Percentiles rank a stretch among this genome's conserved stretches.
phyloP scores from a whole-genome alignment of 148 eudicot species.

The Amaranthus palmeri region DNA sequence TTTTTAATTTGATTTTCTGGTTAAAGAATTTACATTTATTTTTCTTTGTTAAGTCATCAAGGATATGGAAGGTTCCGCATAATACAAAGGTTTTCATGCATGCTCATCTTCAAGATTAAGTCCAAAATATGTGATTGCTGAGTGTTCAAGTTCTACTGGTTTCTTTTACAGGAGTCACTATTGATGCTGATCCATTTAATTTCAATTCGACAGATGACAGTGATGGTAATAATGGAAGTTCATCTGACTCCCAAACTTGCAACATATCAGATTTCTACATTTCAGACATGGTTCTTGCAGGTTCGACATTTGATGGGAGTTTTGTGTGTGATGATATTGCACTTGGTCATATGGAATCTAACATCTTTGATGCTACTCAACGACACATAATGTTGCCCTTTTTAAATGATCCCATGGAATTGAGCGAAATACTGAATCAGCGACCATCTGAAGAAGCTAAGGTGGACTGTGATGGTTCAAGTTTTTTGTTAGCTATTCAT shows the following conservation, averaged over 20 bases:
- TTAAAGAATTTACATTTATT: background rate
- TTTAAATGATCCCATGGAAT: constrained; percentile 52
- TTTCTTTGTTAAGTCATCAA: background rate
- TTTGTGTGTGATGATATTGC: constrained; percentile 40
- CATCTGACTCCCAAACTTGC: constrained; percentile 63
- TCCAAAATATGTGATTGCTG: background rate
- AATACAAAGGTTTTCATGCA: background rate
- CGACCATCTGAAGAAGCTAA: constrained; percentile 35
- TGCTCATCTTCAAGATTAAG: background rate
- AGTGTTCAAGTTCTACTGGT: background rate
- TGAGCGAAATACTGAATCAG: constrained; percentile 31
- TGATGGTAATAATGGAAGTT: constrained; percentile 68
- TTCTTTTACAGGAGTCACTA: constrained; percentile 25
- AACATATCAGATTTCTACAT: constrained; percentile 69
- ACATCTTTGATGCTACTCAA: constrained; percentile 48
- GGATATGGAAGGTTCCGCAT: background rate
- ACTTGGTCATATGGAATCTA: constrained; percentile 55
- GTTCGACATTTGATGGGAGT: constrained; percentile 44
- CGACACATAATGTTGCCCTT: constrained; percentile 55
- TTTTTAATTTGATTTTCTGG: background rate
- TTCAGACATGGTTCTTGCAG: constrained; percentile 73
- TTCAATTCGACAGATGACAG: constrained; percentile 42
- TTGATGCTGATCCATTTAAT: constrained; percentile 25
- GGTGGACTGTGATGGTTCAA: constrained; percentile 44
- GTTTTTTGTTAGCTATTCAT: constrained; percentile 73